Percentiles rank a stretch among this genome's conserved stretches.
These are phyloP conservation scores for Pichia scutulata DNA, from an alignment of 805 yeast genomes.

Conservation along the genomic window DNA sequence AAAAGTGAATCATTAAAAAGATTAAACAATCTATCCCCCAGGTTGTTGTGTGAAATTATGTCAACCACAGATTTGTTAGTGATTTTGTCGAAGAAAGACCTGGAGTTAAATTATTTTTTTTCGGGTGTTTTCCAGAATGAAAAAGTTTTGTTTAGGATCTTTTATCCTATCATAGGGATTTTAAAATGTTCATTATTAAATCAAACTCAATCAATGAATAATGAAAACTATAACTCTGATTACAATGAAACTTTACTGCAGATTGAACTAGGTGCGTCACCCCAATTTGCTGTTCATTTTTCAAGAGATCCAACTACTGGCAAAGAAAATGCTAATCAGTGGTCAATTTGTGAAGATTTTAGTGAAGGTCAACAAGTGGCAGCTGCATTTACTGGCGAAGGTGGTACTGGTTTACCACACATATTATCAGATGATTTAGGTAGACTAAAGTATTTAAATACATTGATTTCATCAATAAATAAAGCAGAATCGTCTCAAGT, in stretches of 20 bases:
- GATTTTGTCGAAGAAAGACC: conserved; percentile 61
- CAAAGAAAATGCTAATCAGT: conserved; percentile 48
- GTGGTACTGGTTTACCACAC: conserved; percentile 61
- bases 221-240: conserved; percentile 16
- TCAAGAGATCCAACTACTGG: conserved; percentile 40
- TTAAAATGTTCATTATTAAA: conserved; percentile 48
- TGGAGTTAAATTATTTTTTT: conserved; percentile 71
- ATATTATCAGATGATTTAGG: conserved; percentile 48
- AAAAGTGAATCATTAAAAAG: conserved; percentile 34
- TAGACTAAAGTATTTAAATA: conserved; percentile 27
- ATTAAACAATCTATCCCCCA: conserved; percentile 59
- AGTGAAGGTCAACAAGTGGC: conserved; percentile 79
- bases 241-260: conserved; percentile 34
- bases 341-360: conserved; percentile 80
- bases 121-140: conserved; percentile 62
- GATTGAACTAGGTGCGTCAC: conserved; percentile 40
- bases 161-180: conserved; percentile 59
- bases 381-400: conserved; percentile 50
- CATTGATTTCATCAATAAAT: conserved; percentile 25
- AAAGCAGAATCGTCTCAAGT: conserved; percentile 16
- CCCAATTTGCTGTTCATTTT: conserved; percentile 74
- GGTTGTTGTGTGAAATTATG: conserved; percentile 56
- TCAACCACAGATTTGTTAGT: conserved; percentile 61
- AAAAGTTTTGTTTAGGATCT: conserved; percentile 63
- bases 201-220: conserved; percentile 24